Conservation (phyloP, 1,284 basidiomycete genomes). For the Crocinoboletus sp. region DNA sequence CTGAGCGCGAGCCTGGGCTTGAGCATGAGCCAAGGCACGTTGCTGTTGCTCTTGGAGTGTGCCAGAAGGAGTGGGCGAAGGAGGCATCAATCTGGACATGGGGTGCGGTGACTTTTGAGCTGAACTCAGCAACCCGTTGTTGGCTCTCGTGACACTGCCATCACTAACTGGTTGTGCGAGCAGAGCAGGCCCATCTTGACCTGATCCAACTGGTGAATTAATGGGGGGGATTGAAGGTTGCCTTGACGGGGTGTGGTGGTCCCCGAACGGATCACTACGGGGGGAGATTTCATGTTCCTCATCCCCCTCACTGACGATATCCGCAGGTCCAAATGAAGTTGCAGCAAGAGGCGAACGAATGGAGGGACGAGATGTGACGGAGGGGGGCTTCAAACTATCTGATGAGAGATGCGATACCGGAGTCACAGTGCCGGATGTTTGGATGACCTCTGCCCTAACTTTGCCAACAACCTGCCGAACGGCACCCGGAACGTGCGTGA, state of each 20-base stretch:
- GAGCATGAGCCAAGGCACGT: constrained; percentile 49
- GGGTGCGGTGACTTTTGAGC: constrained; percentile 48
- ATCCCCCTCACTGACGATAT: constrained; percentile 51
- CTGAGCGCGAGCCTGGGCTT: constrained; percentile 55
- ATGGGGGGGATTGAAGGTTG: constrained; percentile 44
- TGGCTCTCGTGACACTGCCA: constrained; percentile 58
- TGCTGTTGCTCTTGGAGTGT: constrained; percentile 61
- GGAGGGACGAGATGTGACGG: constrained; percentile 39
- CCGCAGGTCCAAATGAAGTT: constrained; percentile 67
- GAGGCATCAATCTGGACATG: constrained; percentile 53
- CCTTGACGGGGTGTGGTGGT: constrained; percentile 46
- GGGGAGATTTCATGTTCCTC: constrained; percentile 38
- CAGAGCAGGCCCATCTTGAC: constrained; percentile 36
- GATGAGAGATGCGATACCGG: constrained; percentile 30
- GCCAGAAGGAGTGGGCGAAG: constrained; percentile 33
- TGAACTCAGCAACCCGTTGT: constrained; percentile 46
- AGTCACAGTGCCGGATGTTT: constrained; percentile 43
- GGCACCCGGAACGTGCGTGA: constrained; percentile 59
- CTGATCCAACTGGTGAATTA: constrained; percentile 28
- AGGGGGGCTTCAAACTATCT: constrained; percentile 39
- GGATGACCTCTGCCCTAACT: constrained; percentile 73
- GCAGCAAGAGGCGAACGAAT: constrained; percentile 63
- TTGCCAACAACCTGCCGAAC: constrained; percentile 71
- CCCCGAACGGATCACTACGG: constrained; percentile 58
- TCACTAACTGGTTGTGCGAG: constrained; percentile 59